Base-by-base conservation (phyloP, 768 basidiomycete genomes). In the Clitopilus passeckerianus region DNA sequence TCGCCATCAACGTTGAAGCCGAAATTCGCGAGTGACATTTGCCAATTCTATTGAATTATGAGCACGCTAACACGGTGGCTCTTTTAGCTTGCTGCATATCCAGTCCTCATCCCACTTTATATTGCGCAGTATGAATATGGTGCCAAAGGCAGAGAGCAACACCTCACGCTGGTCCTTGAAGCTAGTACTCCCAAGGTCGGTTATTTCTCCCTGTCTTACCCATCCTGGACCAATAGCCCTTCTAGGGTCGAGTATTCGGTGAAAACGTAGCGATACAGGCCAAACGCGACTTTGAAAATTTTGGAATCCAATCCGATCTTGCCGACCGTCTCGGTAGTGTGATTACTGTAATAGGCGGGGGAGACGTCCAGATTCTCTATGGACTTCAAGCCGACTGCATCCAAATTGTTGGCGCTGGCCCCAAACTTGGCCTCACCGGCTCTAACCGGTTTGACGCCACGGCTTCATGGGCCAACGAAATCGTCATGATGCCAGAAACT, bases 41-140 rank as follows among this genome's bases (percentile, higher is more conserved):
- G 10, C 16, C 24, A 15, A 55, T 53, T 53, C 33, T 24, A 7
- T 23, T 20, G 46, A n/a, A 20, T 9, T 2, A 24, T 55, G 10
- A 23, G 27, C 35, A 34, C 24, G 27, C 27, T 30, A 7, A 30
- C 7, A 30, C 41, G 34, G 16, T 27, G 56, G 34, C 22, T 35
- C 8, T 46, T 20, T n/a, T 14, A 86, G 86, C 72, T 82, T 18
- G 79, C 85, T 22, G 84, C 80, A 35, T 86, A 83, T 62, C 87
- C 87, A 2, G 72, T 89, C 33, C 75, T 89, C 20, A 68, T 89
- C n/a, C 87, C 87, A 5, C 66, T 86, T 5, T 89, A 88, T 69
- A 71, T 88, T 9, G 77, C 75, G 18, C 79, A 80, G 63, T 88
- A 86, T 64, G 64, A 77, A 63, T 69, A 6, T 50, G 59, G 6